These are phyloP conservation scores for Cyclocybe aegerita DNA, from an alignment of 768 basidiomycete genomes.

Conservation along the genomic window DNA sequence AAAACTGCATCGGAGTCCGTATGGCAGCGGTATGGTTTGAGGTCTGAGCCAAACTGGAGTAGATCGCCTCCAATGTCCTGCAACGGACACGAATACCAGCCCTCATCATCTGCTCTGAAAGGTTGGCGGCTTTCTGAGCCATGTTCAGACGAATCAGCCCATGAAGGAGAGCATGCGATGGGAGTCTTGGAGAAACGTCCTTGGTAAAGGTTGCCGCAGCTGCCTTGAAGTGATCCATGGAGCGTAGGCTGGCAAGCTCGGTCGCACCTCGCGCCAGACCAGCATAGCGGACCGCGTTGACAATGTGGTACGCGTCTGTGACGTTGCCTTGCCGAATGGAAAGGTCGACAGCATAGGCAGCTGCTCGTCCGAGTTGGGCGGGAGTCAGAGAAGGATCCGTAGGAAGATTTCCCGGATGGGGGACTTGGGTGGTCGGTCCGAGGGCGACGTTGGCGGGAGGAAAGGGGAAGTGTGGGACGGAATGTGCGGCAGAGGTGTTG, in stretches of 20 bases:
- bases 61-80: constrained; percentile 48
- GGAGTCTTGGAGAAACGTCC: constrained; percentile 55
- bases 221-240: constrained; percentile 32
- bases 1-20: constrained; percentile 10
- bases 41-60: constrained; percentile 25
- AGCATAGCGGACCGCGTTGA: constrained; percentile 57
- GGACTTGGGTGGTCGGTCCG: background rate
- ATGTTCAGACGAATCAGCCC: constrained; percentile 55
- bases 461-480: background rate
- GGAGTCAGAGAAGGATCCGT: constrained; percentile 1
- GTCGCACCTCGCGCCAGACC: constrained; percentile 9
- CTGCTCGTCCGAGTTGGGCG: constrained; percentile 26
- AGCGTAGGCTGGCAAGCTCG: constrained; percentile 13
- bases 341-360: constrained; percentile 52
- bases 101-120: constrained; percentile 52
- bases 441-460: background rate
- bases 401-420: background rate
- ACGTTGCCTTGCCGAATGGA: constrained; percentile 41
- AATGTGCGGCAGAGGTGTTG: background rate
- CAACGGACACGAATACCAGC: constrained; percentile 50
- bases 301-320: constrained; percentile 51
- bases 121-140: constrained; percentile 43
- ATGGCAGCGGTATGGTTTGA: background rate
- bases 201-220: constrained; percentile 45
- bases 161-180: constrained; percentile 66